Base-by-base conservation (phyloP, 2,329 filamentous ascomycete species). In the Cercospora canescens region DNA sequence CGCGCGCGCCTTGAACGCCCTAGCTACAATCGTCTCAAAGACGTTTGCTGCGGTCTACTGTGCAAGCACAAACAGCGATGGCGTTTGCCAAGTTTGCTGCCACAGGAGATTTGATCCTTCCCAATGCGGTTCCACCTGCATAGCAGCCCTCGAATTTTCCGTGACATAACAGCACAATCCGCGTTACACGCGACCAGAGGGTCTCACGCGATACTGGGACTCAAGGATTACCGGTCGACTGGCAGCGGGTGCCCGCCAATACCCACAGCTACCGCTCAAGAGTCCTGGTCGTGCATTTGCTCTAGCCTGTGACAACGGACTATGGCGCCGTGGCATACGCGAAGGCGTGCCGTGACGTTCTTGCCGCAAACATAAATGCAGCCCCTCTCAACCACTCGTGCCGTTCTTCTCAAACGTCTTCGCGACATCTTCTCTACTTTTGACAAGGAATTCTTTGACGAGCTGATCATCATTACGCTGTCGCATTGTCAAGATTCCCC, bases 231-330 rank as follows among this genome's bases (percentile, higher is more conserved):
- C 59, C 54, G 63, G 59, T 60, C 63, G 48, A 62, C 58, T 60
- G 50, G 50, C 60, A 62, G 63, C 50, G 65, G 57, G 45, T 64
- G 56, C 32, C 59, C 64, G 54, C 59, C 56, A 48, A 57, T 63
- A 63, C 65, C 65, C 30, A 61, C 58, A 60, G 52, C 62, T 64
- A 60, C 56, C 60, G 52, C 56, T 59, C 64, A 50, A 63, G 60
- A 45, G 58, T 55, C 67, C 67, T 69, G 56, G 65, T 64, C 60
- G 57, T 66, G 67, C 65, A 62, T 62, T 61, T 65, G 62, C 62
- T 21, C 48, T 35, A 57, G 65, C 50, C 48, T 62, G 48, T 62
- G 60, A 56, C 57, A 48, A 60, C 50, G 16, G 32, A 34, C 60
- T 26, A 34, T 21, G 60, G 52, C 67, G 60, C 57, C 57, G 60